These are phyloP conservation scores for Ulmus americana DNA, from an alignment of 331 rosid species.

Conservation along the genomic window DNA sequence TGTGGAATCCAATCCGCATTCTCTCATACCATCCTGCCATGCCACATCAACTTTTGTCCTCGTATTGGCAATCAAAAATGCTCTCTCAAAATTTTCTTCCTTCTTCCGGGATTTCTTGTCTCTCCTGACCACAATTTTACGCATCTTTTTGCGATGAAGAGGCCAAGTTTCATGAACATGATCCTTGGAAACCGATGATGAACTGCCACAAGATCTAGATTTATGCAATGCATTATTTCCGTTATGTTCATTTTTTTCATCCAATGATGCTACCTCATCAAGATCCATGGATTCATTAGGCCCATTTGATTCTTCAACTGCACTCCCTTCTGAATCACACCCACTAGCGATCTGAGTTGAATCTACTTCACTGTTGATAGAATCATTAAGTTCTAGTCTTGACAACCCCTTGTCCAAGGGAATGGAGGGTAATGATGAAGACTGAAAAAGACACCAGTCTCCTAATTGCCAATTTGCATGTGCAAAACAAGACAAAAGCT, in stretches of 20 bases:
- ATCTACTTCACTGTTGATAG: slow-evolving; percentile 49
- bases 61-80: slow-evolving; percentile 73
- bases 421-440: slow-evolving; percentile 35
- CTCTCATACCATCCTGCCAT: slow-evolving; percentile 87
- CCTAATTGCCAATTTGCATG: slow-evolving; percentile 97
- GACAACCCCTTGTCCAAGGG: slow-evolving; percentile 46
- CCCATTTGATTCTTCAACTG: slow-evolving; percentile 55
- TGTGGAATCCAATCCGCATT: slow-evolving; percentile 45
- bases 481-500: slow-evolving; percentile 74
- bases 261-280: slow-evolving; percentile 44
- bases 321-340: slow-evolving; percentile 67
- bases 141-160: slow-evolving; percentile 82
- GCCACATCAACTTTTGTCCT: slow-evolving; percentile 78
- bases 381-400: slow-evolving; percentile 48
- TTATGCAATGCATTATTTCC: slow-evolving; percentile 41
- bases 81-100: slow-evolving; percentile 85
- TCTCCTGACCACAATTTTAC: slow-evolving; percentile 80
- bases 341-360: slow-evolving; percentile 57
- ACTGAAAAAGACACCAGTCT: slow-evolving; percentile 88
- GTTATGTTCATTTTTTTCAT: slow-evolving; percentile 40
- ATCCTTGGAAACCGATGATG: slow-evolving; percentile 56
- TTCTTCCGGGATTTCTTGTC: slow-evolving; percentile 82
- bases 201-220: slow-evolving; percentile 60
- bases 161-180: slow-evolving; percentile 74
- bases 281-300: slow-evolving; percentile 56